Evolutionary conservation across 2,329 filamentous ascomycete species (phyloP).

Genomic region (Arthrobotrys entomopaga): DNA sequence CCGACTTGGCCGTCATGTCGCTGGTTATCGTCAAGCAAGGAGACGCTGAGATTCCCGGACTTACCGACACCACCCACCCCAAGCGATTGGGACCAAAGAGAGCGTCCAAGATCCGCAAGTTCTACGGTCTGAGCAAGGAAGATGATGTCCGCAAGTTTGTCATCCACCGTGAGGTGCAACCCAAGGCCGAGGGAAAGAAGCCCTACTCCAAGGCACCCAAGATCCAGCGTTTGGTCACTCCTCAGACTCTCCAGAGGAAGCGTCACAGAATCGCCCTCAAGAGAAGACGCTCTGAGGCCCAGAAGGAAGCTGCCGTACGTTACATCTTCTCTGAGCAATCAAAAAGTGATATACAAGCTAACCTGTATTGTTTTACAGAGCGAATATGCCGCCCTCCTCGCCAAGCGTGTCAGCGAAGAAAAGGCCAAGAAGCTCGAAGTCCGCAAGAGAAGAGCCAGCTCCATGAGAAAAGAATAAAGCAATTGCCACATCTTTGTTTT

Average conservation of each 20-base stretch:
- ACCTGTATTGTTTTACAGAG: constrained; percentile 71
- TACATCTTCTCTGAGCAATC: constrained; percentile 29
- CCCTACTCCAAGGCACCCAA: constrained; percentile 99
- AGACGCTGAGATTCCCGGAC: constrained; percentile 89
- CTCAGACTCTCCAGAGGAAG: constrained; percentile 99
- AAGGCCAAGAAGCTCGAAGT: constrained; percentile 92
- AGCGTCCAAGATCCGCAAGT: constrained; percentile 99
- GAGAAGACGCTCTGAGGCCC: constrained; percentile 94
- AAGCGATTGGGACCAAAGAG: constrained; percentile 99
- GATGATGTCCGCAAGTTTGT: constrained; percentile 99
- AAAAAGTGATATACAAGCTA: constrained; percentile 2
- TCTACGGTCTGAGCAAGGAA: constrained; percentile 99
- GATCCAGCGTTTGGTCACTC: constrained; percentile 99
- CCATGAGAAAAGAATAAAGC: constrained; percentile 82
- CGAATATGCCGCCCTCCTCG: constrained; percentile 95
- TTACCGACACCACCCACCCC: constrained; percentile 97
- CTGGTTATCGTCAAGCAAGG: constrained; percentile 98
- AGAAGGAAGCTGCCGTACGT: constrained; percentile 98
- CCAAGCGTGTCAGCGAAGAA: constrained; percentile 96
- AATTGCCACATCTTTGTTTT: constrained; percentile 7
- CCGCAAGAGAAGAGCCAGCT: constrained; percentile 96
- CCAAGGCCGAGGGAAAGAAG: constrained; percentile 97
- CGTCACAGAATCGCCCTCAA: constrained; percentile 97
- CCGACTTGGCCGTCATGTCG: constrained; percentile 93
- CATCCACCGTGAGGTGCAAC: constrained; percentile 97